Evolutionary conservation across 441 rosid species (phyloP), one percentile per base, ranked within the genome.

Genomic region (California macrophylla): DNA sequence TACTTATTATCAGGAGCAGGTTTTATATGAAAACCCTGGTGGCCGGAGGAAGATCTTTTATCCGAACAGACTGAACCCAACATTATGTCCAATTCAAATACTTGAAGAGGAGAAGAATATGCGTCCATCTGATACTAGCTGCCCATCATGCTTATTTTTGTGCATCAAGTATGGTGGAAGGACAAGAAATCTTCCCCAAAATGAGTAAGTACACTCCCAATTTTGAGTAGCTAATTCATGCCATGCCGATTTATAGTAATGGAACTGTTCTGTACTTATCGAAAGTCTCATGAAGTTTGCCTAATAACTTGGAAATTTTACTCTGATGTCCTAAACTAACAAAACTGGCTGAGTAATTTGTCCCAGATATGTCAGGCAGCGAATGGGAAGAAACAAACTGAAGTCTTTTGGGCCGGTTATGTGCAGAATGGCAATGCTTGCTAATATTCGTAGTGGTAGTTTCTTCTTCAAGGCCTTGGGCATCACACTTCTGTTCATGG

Each of bases 381-480:
- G 84, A 0, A 86, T 86, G 90, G 90, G 90, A 72, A 83, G 81
- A 72, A 86, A 83, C 79, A 86, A 86, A 70, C 81, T 86, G 52
- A 84, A 86, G 75, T 86, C 88, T 69, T 86, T 86, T 0, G 88
- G 88, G 68, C 87, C 87, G 24, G 60, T 77, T 3, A 76, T 83
- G 71, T 83, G 91, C 69, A 76, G 77, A 72, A 83, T 83, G 85
- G 87, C 87, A 1, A 76, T 70, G 85, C 79, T 86, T 24, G 79
- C 76, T 64, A 82, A 79, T 75, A 72, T 76, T 40, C 87, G 88
- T 24, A 67, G 72, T 12, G 83, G 91, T 38, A 86, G 91, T 73
- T 86, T 84, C 85, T 86, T 86, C 85, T 86, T 86, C 75, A 84
- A 86, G 85, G 85, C 87, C 45, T 73, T 84, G 66, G 88, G 87